Conservation (phyloP, 805 yeast species). For the Kuraishia hungarica region DNA sequence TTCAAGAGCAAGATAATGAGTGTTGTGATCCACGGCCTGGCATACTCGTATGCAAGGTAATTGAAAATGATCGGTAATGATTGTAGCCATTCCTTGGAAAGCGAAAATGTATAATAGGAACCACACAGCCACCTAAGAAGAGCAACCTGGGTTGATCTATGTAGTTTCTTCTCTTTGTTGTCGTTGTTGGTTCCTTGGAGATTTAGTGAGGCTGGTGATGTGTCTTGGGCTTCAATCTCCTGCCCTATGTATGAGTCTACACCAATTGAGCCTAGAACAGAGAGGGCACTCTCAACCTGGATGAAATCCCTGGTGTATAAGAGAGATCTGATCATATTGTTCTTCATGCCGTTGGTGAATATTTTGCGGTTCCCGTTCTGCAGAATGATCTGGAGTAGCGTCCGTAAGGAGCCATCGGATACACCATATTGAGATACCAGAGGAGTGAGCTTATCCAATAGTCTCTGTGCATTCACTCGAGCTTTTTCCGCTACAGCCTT, state of each 20-base stretch:
- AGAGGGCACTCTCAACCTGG: not conserved
- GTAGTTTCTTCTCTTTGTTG: not conserved
- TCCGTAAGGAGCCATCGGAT: not conserved
- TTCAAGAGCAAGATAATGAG: slow-evolving; percentile 12
- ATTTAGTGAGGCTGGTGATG: not conserved
- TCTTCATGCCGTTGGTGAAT: slow-evolving; percentile 1
- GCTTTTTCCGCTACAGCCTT: not conserved
- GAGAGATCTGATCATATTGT: not conserved
- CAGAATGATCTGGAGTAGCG: not conserved
- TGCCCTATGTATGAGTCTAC: not conserved
- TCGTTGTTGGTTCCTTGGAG: not conserved
- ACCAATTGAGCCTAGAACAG: not conserved
- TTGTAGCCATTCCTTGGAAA: slow-evolving; percentile 10
- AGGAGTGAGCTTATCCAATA: not conserved
- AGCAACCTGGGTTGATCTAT: not conserved
- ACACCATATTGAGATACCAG: not conserved
- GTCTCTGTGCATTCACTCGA: not conserved
- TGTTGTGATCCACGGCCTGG: slow-evolving; percentile 12
- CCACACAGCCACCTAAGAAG: not conserved
- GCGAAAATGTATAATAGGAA: slow-evolving; percentile 9
- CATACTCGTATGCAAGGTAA: slow-evolving; percentile 18
- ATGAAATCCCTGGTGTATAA: not conserved
- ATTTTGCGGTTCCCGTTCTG: not conserved
- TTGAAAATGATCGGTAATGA: slow-evolving; percentile 16
- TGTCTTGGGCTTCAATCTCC: not conserved